Evolutionary conservation across 164 flowering plant genomes (phyloP).

Genomic region (Liquidambar formosana): DNA sequence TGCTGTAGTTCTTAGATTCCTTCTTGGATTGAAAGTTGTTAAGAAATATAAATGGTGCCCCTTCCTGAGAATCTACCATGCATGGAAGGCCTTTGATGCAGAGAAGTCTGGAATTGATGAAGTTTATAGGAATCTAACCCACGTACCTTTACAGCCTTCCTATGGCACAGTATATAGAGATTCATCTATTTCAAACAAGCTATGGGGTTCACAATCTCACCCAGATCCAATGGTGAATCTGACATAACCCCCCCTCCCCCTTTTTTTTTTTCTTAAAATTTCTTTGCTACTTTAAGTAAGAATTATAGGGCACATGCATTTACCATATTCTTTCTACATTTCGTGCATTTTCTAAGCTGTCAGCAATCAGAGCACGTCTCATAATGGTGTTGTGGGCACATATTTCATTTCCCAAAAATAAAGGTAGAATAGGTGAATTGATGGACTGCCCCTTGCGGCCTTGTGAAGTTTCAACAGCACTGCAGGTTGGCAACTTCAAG

Average conservation of each 20-base stretch:
- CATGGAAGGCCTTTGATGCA: slow-evolving; percentile 98
- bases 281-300: neutral
- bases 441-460: neutral
- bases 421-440: too few species aligned
- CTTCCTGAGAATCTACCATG: slow-evolving; percentile 98
- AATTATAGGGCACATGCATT: neutral
- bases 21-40: too few species aligned
- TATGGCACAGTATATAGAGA: slow-evolving; percentile 72
- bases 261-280: neutral
- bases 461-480: neutral
- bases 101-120: slow-evolving; percentile 88
- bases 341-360: neutral
- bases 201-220: slow-evolving; percentile 54
- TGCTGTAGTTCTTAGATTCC: slow-evolving; percentile 94
- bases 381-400: too few species aligned
- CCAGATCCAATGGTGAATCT: slow-evolving; percentile 59
- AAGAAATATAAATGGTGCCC: too few species aligned
- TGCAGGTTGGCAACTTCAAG: neutral
- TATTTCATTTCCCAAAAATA: too few species aligned
- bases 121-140: slow-evolving; percentile 86
- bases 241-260: too few species aligned
- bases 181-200: slow-evolving; percentile 53
- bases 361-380: neutral
- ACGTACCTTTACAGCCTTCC: slow-evolving; percentile 81
- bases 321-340: too few species aligned